Evolutionary conservation across 306 rosid species (phyloP).

Genomic region (Cicer bijugum): DNA sequence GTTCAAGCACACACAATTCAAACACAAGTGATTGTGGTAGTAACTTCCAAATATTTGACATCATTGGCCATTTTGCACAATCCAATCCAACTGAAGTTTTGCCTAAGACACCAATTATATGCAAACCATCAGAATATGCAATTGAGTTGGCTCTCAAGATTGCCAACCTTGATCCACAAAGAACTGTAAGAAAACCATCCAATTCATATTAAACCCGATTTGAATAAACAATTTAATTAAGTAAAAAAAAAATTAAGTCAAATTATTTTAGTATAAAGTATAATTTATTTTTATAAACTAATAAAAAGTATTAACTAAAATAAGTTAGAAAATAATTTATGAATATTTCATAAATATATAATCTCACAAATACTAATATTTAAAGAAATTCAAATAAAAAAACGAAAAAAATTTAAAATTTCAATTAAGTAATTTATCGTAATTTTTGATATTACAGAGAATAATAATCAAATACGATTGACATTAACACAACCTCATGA

Average conservation of each 20-base stretch:
- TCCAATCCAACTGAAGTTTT: constrained; percentile 52
- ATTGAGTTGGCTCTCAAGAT: constrained; percentile 77
- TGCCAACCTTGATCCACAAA: constrained; percentile 79
- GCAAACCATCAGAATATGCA: constrained; percentile 81
- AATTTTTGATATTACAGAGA: neutral
- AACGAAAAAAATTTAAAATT: no score
- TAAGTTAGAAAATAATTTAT: no score
- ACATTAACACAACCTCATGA: neutral
- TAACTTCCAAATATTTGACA: constrained; percentile 71
- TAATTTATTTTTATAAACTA: no score
- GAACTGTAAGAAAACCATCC: constrained; percentile 67
- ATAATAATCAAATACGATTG: neutral
- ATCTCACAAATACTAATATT: no score
- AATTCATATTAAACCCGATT: neutral
- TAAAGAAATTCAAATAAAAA: no score
- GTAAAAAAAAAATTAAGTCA: no score
- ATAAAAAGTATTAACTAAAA: no score
- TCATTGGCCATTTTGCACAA: constrained; percentile 69
- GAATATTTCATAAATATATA: no score
- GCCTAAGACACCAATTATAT: constrained; percentile 86
- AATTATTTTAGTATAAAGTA: no score
- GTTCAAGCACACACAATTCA: constrained; percentile 39
- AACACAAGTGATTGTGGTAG: constrained; percentile 39
- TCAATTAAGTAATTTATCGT: neutral
- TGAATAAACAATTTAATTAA: no score